These are phyloP conservation scores for Penicillium sp. DNA, from an alignment of 2,329 filamentous ascomycete species.

Conservation along the genomic window DNA sequence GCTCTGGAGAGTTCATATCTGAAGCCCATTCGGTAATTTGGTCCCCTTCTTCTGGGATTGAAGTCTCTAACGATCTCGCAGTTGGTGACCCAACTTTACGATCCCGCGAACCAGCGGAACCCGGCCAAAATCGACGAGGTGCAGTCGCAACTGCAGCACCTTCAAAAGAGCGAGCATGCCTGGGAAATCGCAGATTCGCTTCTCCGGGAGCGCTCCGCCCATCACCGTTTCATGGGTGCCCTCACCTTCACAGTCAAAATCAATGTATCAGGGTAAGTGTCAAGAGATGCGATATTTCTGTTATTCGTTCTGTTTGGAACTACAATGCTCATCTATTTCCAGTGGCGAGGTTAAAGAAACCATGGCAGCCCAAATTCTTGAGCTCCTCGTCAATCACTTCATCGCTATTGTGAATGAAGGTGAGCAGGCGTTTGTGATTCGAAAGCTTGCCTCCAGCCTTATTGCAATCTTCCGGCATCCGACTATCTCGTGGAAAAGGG, in stretches of 20 bases:
- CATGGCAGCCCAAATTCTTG: slow-evolving; percentile 36
- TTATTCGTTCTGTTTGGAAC: background rate
- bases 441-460: slow-evolving; percentile 48
- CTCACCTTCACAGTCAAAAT: slow-evolving; percentile 92
- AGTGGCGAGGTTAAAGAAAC: slow-evolving; percentile 39
- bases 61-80: background rate
- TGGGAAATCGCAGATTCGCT: slow-evolving; percentile 83
- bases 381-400: slow-evolving; percentile 44
- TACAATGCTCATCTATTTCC: background rate
- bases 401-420: slow-evolving; percentile 39
- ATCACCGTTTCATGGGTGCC: slow-evolving; percentile 87
- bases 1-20: slow-evolving; percentile 1
- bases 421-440: slow-evolving; percentile 42
- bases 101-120: slow-evolving; percentile 46
- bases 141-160: slow-evolving; percentile 71
- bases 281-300: background rate
- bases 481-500: slow-evolving; percentile 38
- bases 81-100: slow-evolving; percentile 41
- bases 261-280: slow-evolving; percentile 74
- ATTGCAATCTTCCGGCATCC: slow-evolving; percentile 45
- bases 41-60: too few relatives aligned
- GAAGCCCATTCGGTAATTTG: slow-evolving; percentile 16
- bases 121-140: slow-evolving; percentile 49
- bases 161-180: slow-evolving; percentile 76
- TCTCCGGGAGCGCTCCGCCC: slow-evolving; percentile 61